Evolutionary conservation across 129 eudicot genomes (phyloP), one percentile per base, ranked within the genome.

Genomic region (Scalesia atractyloides): DNA sequence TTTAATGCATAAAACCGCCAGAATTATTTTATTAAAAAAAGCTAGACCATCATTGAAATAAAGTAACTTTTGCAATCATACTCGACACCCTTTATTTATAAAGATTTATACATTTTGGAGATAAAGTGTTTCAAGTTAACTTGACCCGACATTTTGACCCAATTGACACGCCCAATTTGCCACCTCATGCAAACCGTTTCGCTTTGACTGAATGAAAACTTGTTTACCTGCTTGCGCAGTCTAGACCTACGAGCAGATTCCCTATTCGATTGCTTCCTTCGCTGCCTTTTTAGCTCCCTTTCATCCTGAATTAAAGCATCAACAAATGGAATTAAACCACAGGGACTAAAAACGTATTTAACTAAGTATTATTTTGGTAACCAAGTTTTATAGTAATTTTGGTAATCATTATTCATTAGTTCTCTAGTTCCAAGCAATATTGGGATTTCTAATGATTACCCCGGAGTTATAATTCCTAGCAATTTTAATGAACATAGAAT

Each of bases 231-330:
- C 84, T 95, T 95, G 22, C 99, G 94, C 79, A 95, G 81, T 78
- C 99, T 88, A 51, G 99, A 95, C 36, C 99, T 80, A 22, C 99
- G 97, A 78, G 99, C 99, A 81, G 99, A 90, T 85, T 95, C 99
- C 77, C 99, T 84, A 83, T 95, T 95, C 15, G 99, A 95, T 76
- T 95, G 99, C 82, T 95, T 95, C 73, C 99, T 89, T 84, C 89
- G 84, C 88, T 95, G 97, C 67, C 92, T 72, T 80, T 95, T 95
- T 43, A 95, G 85, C 80, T 95, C 99, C 82, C 99, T 91, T 80
- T 95, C 99, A 82, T 95, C 99, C 99, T 95, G 87, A 72, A 70
- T 53, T 72, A 47, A 69, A 61, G 26, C 66, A 77, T 68, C 73
- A 51, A 73, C 63, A 49, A 61, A 73, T 62, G 49, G 70, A 69